Evolutionary conservation across 73 alveolate species (phyloP), one percentile per base, ranked within the genome.

Genomic region (Paramecium primaurelia): DNA sequence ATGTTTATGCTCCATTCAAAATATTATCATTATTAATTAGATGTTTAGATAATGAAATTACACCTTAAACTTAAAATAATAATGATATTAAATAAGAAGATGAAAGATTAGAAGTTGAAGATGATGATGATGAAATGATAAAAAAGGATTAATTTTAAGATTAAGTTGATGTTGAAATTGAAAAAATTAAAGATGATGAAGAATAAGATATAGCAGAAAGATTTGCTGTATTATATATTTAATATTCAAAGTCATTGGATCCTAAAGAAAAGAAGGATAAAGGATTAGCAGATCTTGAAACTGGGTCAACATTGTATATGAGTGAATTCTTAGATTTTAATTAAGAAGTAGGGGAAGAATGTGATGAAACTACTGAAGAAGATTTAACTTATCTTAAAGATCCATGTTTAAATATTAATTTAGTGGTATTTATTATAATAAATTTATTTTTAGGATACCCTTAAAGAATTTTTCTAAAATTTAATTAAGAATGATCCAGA

Each of bases 1-100:
- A 98, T 75, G 99, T 97, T 20, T 95, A 96, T 92, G 99, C 99
- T 12, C 99, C 99, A 10, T 97, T 98, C 80, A 98, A 98, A 88
- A 98, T 98, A 20, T 95, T 98, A 59, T 94, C 98, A 12, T 93
- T 97, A 12, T 89, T 98, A 90, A 95, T 98, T 59, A 92, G 99
- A 90, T 96, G 98, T 92, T 77, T 98, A 38, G 98, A 98, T 60
- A 98, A 98, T 92, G 99, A 98, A 92, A 95, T 94, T 32, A 92
- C 92, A 3, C 84, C 94, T 32, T 34, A 44, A 18, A 6, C 69
- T 54, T 14, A 88, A 77, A 54, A 32, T 93, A 94, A 94, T 95
- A 92, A 42, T 54, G 92, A 60, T 77, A 87, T 26, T 92, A 91
- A 94, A 60, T 86, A 92, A 11, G 98, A 92, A 18, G 96, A 93